Percentiles rank a stretch among this genome's conserved stretches.
phyloP scores from a whole-genome alignment of 257 asterid species.

The Fraxinus quadrangulata region DNA sequence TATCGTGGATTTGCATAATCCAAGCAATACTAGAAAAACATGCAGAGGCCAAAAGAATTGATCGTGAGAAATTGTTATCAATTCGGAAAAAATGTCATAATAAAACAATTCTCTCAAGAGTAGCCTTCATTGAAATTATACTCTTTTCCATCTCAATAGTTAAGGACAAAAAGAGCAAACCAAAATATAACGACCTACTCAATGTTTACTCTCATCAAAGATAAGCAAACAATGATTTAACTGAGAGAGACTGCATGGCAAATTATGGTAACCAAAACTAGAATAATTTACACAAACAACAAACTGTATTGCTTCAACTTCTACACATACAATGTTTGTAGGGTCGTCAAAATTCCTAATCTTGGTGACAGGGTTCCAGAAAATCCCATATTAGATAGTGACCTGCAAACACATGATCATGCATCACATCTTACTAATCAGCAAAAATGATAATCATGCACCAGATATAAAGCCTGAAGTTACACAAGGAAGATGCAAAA shows the following conservation, averaged over 20 bases:
- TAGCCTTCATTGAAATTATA: background rate
- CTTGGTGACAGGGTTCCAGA: slow-evolving; percentile 76
- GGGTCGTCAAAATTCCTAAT: slow-evolving; percentile 60
- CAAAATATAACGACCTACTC: background rate
- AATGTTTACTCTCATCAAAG: background rate
- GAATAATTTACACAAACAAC: slow-evolving; percentile 18
- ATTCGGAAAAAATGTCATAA: background rate
- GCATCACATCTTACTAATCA: slow-evolving; percentile 5
- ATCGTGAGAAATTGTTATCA: background rate
- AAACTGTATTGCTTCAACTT: slow-evolving; percentile 17
- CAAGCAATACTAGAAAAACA: background rate
- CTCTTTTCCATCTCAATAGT: background rate
- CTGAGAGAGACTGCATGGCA: background rate
- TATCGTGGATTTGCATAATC: background rate
- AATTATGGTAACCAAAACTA: background rate
- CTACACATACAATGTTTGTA: slow-evolving; percentile 67
- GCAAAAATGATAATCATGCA: slow-evolving; percentile 5
- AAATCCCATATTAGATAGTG: slow-evolving; percentile 88
- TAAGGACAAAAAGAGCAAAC: background rate
- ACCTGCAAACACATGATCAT: slow-evolving; percentile 50
- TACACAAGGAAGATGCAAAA: background rate
- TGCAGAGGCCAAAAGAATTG: background rate
- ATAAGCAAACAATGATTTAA: background rate
- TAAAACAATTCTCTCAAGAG: background rate
- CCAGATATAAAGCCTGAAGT: background rate